A percentile compares a stretch with the other conserved stretches of the same genome.
phyloP scores from a whole-genome alignment of 1,284 basidiomycete genomes.

The Bondarzewia mesenterica region DNA sequence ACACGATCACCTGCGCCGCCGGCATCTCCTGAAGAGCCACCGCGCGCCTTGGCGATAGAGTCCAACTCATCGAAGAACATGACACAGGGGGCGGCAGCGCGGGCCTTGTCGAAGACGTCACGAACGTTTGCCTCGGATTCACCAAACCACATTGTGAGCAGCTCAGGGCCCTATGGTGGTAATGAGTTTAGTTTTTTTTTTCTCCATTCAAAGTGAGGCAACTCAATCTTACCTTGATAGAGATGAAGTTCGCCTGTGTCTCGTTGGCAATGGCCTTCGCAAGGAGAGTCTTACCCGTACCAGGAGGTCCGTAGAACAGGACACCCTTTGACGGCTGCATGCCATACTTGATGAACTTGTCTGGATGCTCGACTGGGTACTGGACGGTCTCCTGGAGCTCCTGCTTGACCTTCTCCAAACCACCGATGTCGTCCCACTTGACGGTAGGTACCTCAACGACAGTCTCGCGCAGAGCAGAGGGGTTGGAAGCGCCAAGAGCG shows the following conservation, averaged over 20 bases:
- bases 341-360: slow-evolving; percentile 99
- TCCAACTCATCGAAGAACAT: slow-evolving; percentile 99
- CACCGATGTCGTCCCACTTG: slow-evolving; percentile 99
- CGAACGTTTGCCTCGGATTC: slow-evolving; percentile 99
- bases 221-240: slow-evolving; percentile 62
- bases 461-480: slow-evolving; percentile 94
- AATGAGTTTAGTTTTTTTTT: slow-evolving; percentile 9
- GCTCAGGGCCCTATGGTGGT: slow-evolving; percentile 82
- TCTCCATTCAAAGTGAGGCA: not conserved
- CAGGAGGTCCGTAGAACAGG: slow-evolving; percentile 93
- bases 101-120: slow-evolving; percentile 99
- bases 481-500: slow-evolving; percentile 89
- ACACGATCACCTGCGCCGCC: slow-evolving; percentile 97
- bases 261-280: slow-evolving; percentile 99
- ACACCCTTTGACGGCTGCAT: slow-evolving; percentile 99
- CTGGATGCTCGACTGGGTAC: slow-evolving; percentile 99
- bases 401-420: slow-evolving; percentile 98
- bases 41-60: slow-evolving; percentile 96
- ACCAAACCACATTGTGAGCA: slow-evolving; percentile 99
- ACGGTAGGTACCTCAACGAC: slow-evolving; percentile 94
- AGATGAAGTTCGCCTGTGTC: slow-evolving; percentile 98
- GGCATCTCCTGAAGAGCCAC: slow-evolving; percentile 74
- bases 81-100: slow-evolving; percentile 96
- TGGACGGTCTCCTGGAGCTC: slow-evolving; percentile 99
- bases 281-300: slow-evolving; percentile 93